Conservation (phyloP, 257 asterid species). For the Solanum chmielewskii region DNA sequence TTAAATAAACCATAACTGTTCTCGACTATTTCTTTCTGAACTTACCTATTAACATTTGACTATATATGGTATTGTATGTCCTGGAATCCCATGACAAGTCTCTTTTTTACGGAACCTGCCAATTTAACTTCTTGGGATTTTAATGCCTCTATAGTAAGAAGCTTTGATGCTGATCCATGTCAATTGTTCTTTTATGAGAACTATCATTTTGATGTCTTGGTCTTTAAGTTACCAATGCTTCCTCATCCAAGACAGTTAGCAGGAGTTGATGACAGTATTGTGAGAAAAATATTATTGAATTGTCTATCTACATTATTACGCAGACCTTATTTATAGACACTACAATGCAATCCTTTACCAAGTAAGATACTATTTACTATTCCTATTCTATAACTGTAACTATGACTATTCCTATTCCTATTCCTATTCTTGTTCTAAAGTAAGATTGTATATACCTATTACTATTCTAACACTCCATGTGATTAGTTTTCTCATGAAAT, state of each 20-base stretch:
- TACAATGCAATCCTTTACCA: not conserved
- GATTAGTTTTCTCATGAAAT: not conserved
- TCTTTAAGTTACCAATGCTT: not conserved
- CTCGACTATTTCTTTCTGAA: not conserved
- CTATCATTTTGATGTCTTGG: not conserved
- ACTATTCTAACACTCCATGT: not conserved
- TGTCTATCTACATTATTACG: not conserved
- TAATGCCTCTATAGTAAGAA: not conserved
- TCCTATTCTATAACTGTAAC: not conserved
- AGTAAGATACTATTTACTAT: too few relatives aligned
- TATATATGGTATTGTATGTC: not conserved
- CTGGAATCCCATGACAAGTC: not conserved
- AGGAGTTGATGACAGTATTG: not conserved
- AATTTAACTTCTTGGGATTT: not conserved
- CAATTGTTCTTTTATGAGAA: not conserved
- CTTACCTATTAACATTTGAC: not conserved
- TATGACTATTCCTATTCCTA: not conserved
- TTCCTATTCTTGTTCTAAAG: not conserved
- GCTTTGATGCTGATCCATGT: not conserved
- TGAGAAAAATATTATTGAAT: not conserved
- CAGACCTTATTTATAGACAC: not conserved
- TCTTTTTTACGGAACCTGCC: not conserved
- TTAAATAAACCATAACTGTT: not conserved
- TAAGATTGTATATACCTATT: too few relatives aligned
- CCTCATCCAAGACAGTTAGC: not conserved